Conservation (phyloP, 768 basidiomycete species). For the Steccherinum ochraceum region DNA sequence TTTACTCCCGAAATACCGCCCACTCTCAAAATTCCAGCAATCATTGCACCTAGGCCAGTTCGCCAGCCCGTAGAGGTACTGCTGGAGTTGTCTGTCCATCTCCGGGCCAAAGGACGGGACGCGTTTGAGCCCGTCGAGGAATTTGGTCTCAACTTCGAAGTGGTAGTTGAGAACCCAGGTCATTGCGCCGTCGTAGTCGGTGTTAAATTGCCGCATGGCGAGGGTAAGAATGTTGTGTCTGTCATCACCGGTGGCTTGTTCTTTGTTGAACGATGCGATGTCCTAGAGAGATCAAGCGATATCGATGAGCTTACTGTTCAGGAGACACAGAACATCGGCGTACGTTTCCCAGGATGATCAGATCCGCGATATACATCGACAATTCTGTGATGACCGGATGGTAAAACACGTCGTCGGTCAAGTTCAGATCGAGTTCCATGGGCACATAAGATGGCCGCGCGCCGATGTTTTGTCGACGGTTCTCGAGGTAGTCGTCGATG, state of each 20-base stretch:
- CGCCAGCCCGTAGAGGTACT: slow-evolving; percentile 20
- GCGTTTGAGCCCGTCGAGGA: slow-evolving; percentile 15
- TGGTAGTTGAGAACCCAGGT: slow-evolving; percentile 14
- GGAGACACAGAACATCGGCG: slow-evolving; percentile 12
- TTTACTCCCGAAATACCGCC: slow-evolving; percentile 24
- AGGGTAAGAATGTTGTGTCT: slow-evolving; percentile 22
- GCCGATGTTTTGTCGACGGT: slow-evolving; percentile 20
- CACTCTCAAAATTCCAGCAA: slow-evolving; percentile 26
- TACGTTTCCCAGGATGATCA: slow-evolving; percentile 64
- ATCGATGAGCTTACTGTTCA: neutral
- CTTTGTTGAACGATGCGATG: slow-evolving; percentile 22
- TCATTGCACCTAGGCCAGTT: slow-evolving; percentile 22
- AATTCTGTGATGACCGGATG: slow-evolving; percentile 45
- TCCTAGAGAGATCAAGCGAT: slow-evolving; percentile 14
- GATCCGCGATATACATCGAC: slow-evolving; percentile 49
- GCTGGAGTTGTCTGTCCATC: slow-evolving; percentile 19
- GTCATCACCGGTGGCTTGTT: slow-evolving; percentile 22
- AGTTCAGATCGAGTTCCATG: slow-evolving; percentile 40
- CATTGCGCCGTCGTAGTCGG: slow-evolving; percentile 14
- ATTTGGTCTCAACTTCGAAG: slow-evolving; percentile 9
- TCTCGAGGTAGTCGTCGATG: slow-evolving; percentile 18
- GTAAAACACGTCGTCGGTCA: slow-evolving; percentile 52
- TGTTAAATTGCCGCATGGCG: slow-evolving; percentile 17
- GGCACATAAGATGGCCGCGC: slow-evolving; percentile 16
- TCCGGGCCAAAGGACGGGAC: slow-evolving; percentile 24